phyloP scores from a whole-genome alignment of 805 yeast genomes.

The Limtongia smithiae region DNA sequence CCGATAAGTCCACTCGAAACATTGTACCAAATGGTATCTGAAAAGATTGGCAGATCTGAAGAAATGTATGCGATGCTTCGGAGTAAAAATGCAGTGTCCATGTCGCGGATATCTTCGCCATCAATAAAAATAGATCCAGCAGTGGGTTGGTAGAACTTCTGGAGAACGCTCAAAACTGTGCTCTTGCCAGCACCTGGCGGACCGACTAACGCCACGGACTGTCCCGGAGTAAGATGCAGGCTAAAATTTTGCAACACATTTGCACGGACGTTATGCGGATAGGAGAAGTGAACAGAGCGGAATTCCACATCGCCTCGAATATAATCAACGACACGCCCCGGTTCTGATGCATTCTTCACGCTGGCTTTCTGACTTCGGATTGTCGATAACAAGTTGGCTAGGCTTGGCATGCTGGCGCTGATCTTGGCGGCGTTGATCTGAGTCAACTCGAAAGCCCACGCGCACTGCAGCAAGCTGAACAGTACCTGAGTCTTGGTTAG shows the following conservation, averaged over 20 bases:
- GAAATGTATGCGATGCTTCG: constrained; percentile 83
- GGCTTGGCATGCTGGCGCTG: no score
- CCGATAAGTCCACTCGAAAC: constrained; percentile 65
- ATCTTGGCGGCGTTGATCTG: no score
- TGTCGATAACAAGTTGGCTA: no score
- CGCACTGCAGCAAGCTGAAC: no score
- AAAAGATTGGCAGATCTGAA: constrained; percentile 91
- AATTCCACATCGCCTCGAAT: constrained; percentile 65
- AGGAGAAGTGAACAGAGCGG: constrained; percentile 83
- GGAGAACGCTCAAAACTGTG: constrained; percentile 75
- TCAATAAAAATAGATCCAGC: constrained; percentile 77
- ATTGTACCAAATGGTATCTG: constrained; percentile 78
- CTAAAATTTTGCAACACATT: constrained; percentile 73
- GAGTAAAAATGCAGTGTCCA: constrained; percentile 73
- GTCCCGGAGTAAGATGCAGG: constrained; percentile 79
- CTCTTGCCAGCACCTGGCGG: constrained; percentile 95
- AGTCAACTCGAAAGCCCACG: no score
- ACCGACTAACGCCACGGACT: constrained; percentile 92
- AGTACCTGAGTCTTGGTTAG: no score
- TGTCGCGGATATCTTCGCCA: constrained; percentile 70
- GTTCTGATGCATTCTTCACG: no score
- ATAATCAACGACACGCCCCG: no score
- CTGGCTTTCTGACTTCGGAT: no score
- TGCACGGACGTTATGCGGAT: constrained; percentile 71
- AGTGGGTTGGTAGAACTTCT: constrained; percentile 79